These are phyloP conservation scores for Claviceps purpurea DNA, from an alignment of 2,329 filamentous ascomycete genomes.

Conservation along the genomic window DNA sequence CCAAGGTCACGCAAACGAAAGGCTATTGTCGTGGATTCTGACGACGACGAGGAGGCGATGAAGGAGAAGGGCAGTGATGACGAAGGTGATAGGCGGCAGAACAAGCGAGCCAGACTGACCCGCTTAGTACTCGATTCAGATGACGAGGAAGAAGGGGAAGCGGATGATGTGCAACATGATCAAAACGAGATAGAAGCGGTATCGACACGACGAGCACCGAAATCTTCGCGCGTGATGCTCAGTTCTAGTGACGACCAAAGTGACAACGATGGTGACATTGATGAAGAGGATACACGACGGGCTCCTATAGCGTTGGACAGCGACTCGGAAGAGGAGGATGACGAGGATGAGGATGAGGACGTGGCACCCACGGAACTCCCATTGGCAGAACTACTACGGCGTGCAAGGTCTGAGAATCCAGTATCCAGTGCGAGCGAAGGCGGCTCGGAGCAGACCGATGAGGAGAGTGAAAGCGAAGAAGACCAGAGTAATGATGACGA, in stretches of 20 bases:
- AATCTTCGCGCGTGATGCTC: not conserved
- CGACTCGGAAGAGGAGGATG: constrained; percentile 5
- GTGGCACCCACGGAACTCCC: constrained; percentile 8
- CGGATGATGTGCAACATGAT: not conserved
- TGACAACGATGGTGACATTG: not conserved
- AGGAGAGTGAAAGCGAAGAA: constrained; percentile 10
- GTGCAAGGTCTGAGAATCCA: constrained; percentile 9
- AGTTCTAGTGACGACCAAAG: constrained; percentile 5
- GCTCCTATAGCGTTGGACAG: constrained; percentile 3
- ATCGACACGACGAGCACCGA: not conserved
- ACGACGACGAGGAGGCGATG: constrained; percentile 13
- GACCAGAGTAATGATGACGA: constrained; percentile 11
- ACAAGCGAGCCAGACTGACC: not conserved
- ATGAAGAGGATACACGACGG: constrained; percentile 1
- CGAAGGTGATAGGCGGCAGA: constrained; percentile 2
- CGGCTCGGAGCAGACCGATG: constrained; percentile 8
- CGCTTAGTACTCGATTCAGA: constrained; percentile 2
- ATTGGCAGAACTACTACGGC: constrained; percentile 13
- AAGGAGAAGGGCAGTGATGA: constrained; percentile 14
- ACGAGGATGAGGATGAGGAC: constrained; percentile 7
- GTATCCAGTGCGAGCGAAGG: constrained; percentile 10
- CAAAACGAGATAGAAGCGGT: not conserved
- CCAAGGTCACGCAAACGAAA: constrained; percentile 15
- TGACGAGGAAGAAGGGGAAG: not conserved
- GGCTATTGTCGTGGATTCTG: constrained; percentile 16